Conservation (phyloP, 2,329 filamentous ascomycete genomes). For the Hypoxylon sp. region DNA sequence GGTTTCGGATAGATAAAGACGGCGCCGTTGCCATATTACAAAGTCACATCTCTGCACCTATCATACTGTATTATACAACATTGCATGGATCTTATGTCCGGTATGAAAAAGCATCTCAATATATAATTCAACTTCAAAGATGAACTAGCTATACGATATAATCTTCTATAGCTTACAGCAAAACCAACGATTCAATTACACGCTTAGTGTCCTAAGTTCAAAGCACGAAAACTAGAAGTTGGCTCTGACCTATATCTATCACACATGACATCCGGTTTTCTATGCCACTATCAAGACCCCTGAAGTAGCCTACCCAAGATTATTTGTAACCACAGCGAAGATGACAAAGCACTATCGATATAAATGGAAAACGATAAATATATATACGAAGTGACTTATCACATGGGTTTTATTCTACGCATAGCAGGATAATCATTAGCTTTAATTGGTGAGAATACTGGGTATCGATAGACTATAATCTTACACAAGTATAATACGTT, state of each 20-base stretch:
- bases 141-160: not conserved
- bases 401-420: not conserved
- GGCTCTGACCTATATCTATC: not conserved
- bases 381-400: constrained; percentile 13
- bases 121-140: not conserved
- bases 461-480: constrained; percentile 2
- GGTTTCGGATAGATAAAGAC: constrained; percentile 37
- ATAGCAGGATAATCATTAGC: not conserved
- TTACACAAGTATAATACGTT: not conserved
- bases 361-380: not conserved
- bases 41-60: constrained; percentile 29
- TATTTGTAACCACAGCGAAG: not conserved
- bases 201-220: not conserved
- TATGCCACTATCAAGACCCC: not conserved
- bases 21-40: constrained; percentile 7
- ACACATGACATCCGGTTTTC: not conserved
- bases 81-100: constrained; percentile 16
- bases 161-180: not conserved
- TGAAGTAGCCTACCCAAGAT: not conserved
- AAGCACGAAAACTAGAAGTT: not conserved
- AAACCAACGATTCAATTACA: not conserved
- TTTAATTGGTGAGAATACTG: not conserved
- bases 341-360: constrained; percentile 21
- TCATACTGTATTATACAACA: constrained; percentile 25
- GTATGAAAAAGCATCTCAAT: constrained; percentile 6